Conservation (phyloP, 2,329 filamentous ascomycete genomes). For the Aureobasidium pullulans region DNA sequence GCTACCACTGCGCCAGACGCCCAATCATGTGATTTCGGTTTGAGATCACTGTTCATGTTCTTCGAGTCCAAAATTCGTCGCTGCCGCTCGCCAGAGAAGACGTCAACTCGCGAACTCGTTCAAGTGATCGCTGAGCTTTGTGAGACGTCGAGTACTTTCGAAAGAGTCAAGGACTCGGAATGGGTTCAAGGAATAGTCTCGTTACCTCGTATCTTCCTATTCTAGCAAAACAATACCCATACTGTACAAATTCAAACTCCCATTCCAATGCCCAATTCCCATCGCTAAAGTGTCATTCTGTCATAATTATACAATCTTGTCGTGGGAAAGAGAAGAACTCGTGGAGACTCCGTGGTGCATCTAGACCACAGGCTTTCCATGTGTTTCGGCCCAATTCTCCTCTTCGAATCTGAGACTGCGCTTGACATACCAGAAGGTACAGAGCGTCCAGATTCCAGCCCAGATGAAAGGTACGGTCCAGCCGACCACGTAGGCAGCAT, state of each 20-base stretch:
- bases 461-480: constrained; percentile 45
- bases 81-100: too few species aligned
- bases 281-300: constrained; percentile 6
- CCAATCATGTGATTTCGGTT: too few species aligned
- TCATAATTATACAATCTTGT: constrained; percentile 6
- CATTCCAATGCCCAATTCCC: background rate
- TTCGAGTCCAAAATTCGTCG: too few species aligned
- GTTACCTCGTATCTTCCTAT: background rate
- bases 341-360: background rate
- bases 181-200: background rate
- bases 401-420: constrained; percentile 28
- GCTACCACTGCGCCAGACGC: too few species aligned
- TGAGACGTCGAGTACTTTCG: too few species aligned
- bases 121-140: too few species aligned
- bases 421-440: constrained; percentile 41
- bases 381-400: constrained; percentile 28
- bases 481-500: constrained; percentile 43
- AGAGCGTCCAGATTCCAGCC: constrained; percentile 40
- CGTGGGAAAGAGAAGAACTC: background rate
- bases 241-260: background rate
- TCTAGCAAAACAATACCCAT: background rate
- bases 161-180: too few species aligned
- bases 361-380: constrained; percentile 11
- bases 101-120: too few species aligned
- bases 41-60: too few species aligned